Base-by-base conservation (phyloP, 805 yeast species). In the Clavispora santaluciae region DNA sequence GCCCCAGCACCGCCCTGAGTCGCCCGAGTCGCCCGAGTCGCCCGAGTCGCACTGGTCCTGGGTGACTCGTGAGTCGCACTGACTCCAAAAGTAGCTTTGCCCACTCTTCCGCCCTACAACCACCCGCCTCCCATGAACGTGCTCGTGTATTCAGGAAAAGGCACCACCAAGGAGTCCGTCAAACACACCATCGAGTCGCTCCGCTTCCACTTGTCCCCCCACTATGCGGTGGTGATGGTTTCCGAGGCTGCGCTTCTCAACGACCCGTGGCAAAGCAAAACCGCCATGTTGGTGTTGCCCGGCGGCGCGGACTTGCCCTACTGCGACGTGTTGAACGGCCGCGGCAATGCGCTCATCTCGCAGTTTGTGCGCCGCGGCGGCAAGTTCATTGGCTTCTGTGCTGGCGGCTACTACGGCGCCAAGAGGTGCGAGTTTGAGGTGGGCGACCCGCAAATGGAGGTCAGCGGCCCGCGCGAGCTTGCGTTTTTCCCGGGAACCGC, bases 271-370 rank as follows among this genome's bases (percentile, higher is more conserved):
- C 73, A 75, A 47, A 54, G 76, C 6, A 86, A 86, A 54, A 86
- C 97, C 0, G 68, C 95, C 0, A 66, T 86, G 48, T 57, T 93
- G 33, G 95, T 89, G 1, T 61, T 93, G 21, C 99, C 99, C 0
- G 99, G 99, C 4, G 99, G 99, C 6, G 97, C 98, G 1, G 99
- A 93, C 58, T 65, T 88, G 38, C 97, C 97, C 0, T 78, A 83
- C 50, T 86, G 95, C 48, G 68, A 72, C 39, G 77, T 74, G 4
- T 73, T 95, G 47, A 81, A 83, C 54, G 91, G 95, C 1, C 63
- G 61, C 1, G 87, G 89, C 0, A 86, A 83, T 53, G 53, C 64
- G 8, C 66, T 70, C 28, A 86, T 88, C 46, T 60, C 65, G 21
- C 77, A 77, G 37, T 88, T 72, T 50, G 88, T 88, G 1, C 68